Percentiles rank a stretch among this genome's conserved stretches.
phyloP scores from a whole-genome alignment of 2,329 filamentous ascomycete genomes.

The Exophiala calicioides region DNA sequence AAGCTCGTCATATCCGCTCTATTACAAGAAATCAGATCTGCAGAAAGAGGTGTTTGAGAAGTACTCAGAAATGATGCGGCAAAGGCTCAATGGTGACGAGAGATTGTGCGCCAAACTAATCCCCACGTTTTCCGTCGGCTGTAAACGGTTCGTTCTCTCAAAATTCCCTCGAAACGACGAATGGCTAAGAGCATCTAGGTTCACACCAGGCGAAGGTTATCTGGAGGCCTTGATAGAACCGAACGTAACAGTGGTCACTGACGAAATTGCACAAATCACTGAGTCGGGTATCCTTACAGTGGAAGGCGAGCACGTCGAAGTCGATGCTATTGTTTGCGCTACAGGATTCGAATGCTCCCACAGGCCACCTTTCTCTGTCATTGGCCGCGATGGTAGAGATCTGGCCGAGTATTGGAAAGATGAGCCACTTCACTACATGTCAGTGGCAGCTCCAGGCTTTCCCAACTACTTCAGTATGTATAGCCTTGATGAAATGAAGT shows the following conservation, averaged over 20 bases:
- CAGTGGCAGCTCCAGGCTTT: slow-evolving; percentile 48
- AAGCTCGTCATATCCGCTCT: slow-evolving; percentile 44
- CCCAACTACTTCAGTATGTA: slow-evolving; percentile 39
- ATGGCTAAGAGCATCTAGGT: slow-evolving; percentile 29
- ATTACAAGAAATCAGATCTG: slow-evolving; percentile 34
- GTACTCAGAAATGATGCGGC: slow-evolving; percentile 26
- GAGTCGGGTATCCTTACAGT: slow-evolving; percentile 33
- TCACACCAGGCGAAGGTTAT: slow-evolving; percentile 44
- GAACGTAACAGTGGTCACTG: slow-evolving; percentile 26
- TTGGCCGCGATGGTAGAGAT: slow-evolving; percentile 31
- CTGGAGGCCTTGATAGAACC: slow-evolving; percentile 17
- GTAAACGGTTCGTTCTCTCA: slow-evolving; percentile 42
- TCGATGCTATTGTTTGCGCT: slow-evolving; percentile 40
- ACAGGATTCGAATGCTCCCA: slow-evolving; percentile 37
- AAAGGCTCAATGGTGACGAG: slow-evolving; percentile 23
- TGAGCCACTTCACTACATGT: slow-evolving; percentile 48
- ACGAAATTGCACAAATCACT: slow-evolving; percentile 33
- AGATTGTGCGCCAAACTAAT: slow-evolving; percentile 37
- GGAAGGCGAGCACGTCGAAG: slow-evolving; percentile 33
- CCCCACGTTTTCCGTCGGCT: slow-evolving; percentile 46
- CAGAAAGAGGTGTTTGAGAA: slow-evolving; percentile 15
- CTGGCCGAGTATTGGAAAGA: slow-evolving; percentile 16
- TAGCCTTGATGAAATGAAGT: not conserved
- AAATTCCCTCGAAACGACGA: slow-evolving; percentile 21
- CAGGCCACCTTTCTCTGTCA: slow-evolving; percentile 36